Percentiles rank a stretch among this genome's conserved stretches.
phyloP scores from a whole-genome alignment of 2,329 filamentous ascomycete genomes.

The Beauveria sp. region DNA sequence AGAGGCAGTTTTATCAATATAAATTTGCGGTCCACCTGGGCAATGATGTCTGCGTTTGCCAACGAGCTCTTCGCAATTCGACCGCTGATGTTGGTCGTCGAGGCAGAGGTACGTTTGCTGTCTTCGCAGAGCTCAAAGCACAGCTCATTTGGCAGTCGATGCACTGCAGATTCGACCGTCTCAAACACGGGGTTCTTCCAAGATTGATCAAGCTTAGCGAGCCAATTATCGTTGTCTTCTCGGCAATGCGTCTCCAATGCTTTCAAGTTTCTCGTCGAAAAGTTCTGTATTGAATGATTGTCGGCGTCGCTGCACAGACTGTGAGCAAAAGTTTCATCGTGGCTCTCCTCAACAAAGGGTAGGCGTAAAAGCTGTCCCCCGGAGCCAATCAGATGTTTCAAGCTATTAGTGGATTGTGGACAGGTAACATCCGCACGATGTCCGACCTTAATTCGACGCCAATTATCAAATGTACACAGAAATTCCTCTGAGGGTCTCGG shows the following conservation, averaged over 20 bases:
- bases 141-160: constrained; percentile 25
- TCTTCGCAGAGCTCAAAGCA: background rate
- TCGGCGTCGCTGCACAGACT: background rate
- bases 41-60: constrained; percentile 54
- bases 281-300: background rate
- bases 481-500: background rate
- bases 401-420: constrained; percentile 1
- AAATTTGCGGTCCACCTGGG: constrained; percentile 86
- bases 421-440: background rate
- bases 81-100: constrained; percentile 24
- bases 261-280: background rate
- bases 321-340: background rate
- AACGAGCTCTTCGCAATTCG: constrained; percentile 58
- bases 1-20: constrained; percentile 58
- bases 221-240: constrained; percentile 39
- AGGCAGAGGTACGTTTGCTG: constrained; percentile 18
- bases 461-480: constrained; percentile 26
- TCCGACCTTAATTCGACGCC: constrained; percentile 30
- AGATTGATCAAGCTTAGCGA: constrained; percentile 48
- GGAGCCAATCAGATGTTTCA: constrained; percentile 27
- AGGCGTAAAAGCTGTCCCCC: constrained; percentile 34
- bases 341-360: constrained; percentile 33
- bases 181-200: constrained; percentile 76
- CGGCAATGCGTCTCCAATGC: background rate
- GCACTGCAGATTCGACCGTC: constrained; percentile 37